Base-by-base conservation (phyloP, 768 basidiomycete genomes). In the Xerocomellus intermedius region DNA sequence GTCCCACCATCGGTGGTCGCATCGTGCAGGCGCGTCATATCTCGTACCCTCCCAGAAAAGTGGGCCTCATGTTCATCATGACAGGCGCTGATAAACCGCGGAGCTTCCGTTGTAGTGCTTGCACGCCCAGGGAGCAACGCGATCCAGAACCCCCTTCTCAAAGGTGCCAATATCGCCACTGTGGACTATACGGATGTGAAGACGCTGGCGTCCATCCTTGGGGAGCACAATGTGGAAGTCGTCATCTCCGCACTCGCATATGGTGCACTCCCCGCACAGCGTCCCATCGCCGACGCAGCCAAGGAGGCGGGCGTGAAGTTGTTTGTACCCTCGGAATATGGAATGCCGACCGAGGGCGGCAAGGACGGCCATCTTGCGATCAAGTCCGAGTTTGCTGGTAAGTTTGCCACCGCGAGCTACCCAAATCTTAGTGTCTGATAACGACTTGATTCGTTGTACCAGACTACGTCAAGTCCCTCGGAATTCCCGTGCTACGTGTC, bases 291-390 rank as follows among this genome's bases (percentile, higher is more conserved):
- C 14, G 68, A 71, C 8, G 75, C 75, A 14, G 71, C 75, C 24
- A 73, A 72, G 52, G 62, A 59, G 36, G 74, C 74, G 0, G 68
- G 64, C 1, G 72, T 76, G 19, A 71, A 72, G 56, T 38, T 77
- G 45, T 75, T 76, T 45, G 73, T 73, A n/a, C 73, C 75, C 13
- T 69, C 68, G 19, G 75, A 76, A 51, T 76, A 62, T 30, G 72
- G 75, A 21, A 63, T 73, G 58, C 66, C 72, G 14, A 75, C 67
- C 0, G 66, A 68, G 22, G 75, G 69, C 4, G 63, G 63, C 6
- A 68, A 65, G 35, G 67, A 65, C 0, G 69, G 71, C 9, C 52
- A 51, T 16, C 45, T 62, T 45, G 59, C 14, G 30, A 45, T 50
- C 51, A 75, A 75, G 49, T 63, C 67, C 22, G 48, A 62, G 36